A percentile compares a stretch with the other conserved stretches of the same genome.
Evolutionary conservation across 1,284 basidiomycete species (phyloP).

Genomic region (Moniliella sp.): DNA sequence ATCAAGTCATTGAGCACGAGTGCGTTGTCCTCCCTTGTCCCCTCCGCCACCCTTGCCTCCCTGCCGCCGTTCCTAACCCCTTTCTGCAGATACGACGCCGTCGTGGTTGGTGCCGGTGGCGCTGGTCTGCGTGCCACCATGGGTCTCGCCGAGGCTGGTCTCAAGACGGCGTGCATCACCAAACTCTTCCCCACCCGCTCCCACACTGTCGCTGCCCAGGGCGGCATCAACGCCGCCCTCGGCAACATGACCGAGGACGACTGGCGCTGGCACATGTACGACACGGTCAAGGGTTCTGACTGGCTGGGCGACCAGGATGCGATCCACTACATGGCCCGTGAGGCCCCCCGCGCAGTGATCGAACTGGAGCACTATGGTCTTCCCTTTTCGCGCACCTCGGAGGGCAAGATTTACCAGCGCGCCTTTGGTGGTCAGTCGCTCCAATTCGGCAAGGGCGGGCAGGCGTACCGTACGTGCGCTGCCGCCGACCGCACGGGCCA

Average conservation of each 20-base stretch:
- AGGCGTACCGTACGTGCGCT: conserved; percentile 94
- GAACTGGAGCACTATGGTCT: conserved; percentile 97
- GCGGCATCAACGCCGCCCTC: conserved; percentile 94
- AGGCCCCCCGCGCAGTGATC: conserved; percentile 77
- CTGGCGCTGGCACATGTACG: conserved; percentile 99
- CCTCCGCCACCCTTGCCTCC: not conserved
- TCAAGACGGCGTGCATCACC: conserved; percentile 81
- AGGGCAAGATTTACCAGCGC: conserved; percentile 98
- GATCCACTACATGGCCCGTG: conserved; percentile 95
- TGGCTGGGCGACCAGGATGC: conserved; percentile 98
- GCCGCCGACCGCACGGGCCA: conserved; percentile 97
- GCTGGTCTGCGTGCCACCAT: conserved; percentile 94
- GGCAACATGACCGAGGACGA: conserved; percentile 60
- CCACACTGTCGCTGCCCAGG: conserved; percentile 97
- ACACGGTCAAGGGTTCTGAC: conserved; percentile 97
- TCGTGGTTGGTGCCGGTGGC: conserved; percentile 57
- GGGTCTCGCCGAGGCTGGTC: conserved; percentile 89
- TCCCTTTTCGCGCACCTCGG: conserved; percentile 92
- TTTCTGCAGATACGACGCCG: conserved; percentile 28
- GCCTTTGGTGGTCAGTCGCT: conserved; percentile 97
- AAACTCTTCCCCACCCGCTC: conserved; percentile 98
- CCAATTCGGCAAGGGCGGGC: conserved; percentile 90
- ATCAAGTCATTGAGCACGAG: conserved; percentile 83
- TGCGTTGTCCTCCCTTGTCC: not conserved
- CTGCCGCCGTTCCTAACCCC: not conserved